Base-by-base conservation (phyloP, 495 filamentous ascomycete species). In the Xylaria castorea region DNA sequence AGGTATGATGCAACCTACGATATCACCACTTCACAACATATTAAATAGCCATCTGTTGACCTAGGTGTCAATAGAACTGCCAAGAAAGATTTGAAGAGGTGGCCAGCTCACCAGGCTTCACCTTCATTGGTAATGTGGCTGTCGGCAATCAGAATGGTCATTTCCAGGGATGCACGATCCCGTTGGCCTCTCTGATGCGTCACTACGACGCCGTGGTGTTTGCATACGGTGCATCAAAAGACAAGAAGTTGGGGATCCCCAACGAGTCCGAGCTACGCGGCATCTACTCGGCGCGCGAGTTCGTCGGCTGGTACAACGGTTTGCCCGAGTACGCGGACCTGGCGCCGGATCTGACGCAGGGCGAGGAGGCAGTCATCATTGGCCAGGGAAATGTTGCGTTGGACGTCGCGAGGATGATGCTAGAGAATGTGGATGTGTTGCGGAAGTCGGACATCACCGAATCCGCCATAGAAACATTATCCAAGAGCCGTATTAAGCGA, bases 291-390 rank as follows among this genome's bases (percentile, higher is more conserved):
- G 96, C 96, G 4, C 89, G 96, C 8, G 92, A 93, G 63, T 99
- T 98, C 81, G 97, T 99, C 7, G 96, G 95, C 20, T 99, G 96
- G 96, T 99, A 99, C 81, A 98, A 98, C 78, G 95, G 97, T 22
- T 86, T 97, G 0, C 97, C 96, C 0, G 92, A 97, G 76, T 92
- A 93, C 79, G 88, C 92, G 32, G 80, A 89, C 74, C 82, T 97
- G n/a, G 85, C 86, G 20, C 96, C 95, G 1, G 89, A 94, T 76
- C 88, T 98, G 18, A 89, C 89, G 1, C 83, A 86, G 9, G 93
- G 92, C 2, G 94, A 97, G 58, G 89, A 95, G 75, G 97, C 94
- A 5, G 89, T 97, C 22, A 87, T 99, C 51, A 91, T 99, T 71
- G 96, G 96, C 2, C 94, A 98, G 77, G 96, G 96, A 0, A 99